Conservation (phyloP, 768 basidiomycete genomes). For the Tylopilus intermedius region DNA sequence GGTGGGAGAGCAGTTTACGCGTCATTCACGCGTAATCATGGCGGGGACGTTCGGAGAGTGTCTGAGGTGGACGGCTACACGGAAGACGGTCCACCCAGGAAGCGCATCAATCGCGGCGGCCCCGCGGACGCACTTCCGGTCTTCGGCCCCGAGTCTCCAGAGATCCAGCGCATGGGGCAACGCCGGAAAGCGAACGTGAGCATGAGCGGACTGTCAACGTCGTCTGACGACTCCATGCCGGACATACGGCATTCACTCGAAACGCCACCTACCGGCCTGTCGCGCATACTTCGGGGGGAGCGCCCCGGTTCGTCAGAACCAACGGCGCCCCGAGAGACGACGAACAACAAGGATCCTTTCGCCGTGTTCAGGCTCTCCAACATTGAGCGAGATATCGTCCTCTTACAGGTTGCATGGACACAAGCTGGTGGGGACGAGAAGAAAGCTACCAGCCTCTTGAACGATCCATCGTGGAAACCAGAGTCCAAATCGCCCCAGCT, state of each 20-base stretch:
- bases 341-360: slow-evolving; percentile 32
- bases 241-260: slow-evolving; percentile 41
- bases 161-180: slow-evolving; percentile 49
- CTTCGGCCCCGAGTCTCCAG: slow-evolving; percentile 50
- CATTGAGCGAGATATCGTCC: slow-evolving; percentile 37
- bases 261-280: slow-evolving; percentile 34
- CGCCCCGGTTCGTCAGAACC: slow-evolving; percentile 31
- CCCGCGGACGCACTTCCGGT: slow-evolving; percentile 31
- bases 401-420: slow-evolving; percentile 62
- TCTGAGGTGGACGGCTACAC: slow-evolving; percentile 35
- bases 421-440: slow-evolving; percentile 57
- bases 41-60: slow-evolving; percentile 34
- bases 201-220: slow-evolving; percentile 45
- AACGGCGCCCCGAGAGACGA: slow-evolving; percentile 22
- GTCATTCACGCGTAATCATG: slow-evolving; percentile 45
- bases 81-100: slow-evolving; percentile 66
- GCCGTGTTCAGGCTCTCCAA: slow-evolving; percentile 60
- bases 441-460: slow-evolving; percentile 53
- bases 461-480: slow-evolving; percentile 53
- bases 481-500: slow-evolving; percentile 13
- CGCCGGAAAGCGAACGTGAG: slow-evolving; percentile 38
- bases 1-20: slow-evolving; percentile 42
- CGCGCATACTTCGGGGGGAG: slow-evolving; percentile 54
- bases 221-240: slow-evolving; percentile 67
- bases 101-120: slow-evolving; percentile 57